These are phyloP conservation scores for Penicillium bialowiezense DNA, from an alignment of 495 filamentous ascomycete species.

Conservation along the genomic window DNA sequence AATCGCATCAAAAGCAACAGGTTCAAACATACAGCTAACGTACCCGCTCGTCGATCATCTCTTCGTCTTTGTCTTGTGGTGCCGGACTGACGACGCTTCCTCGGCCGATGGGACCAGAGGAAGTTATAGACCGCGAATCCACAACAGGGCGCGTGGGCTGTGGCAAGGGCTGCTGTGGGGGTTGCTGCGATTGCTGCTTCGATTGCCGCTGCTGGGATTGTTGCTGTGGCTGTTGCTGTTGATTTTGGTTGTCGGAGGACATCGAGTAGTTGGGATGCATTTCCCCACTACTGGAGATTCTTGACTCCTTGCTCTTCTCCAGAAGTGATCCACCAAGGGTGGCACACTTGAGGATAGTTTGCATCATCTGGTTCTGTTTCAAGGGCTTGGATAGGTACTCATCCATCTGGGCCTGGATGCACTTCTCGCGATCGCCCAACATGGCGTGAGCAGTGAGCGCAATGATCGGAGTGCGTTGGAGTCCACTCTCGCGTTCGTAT, in stretches of 20 bases:
- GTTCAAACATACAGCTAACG: slow-evolving; percentile 34
- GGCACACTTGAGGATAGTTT: slow-evolving; percentile 94
- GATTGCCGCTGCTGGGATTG: slow-evolving; percentile 13
- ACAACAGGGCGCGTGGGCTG: slow-evolving; percentile 41
- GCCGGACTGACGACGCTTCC: slow-evolving; percentile 60
- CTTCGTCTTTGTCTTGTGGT: slow-evolving; percentile 55
- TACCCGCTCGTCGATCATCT: slow-evolving; percentile 72
- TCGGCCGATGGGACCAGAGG: slow-evolving; percentile 51
- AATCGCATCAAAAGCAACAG: slow-evolving; percentile 10
- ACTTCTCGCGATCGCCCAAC: slow-evolving; percentile 98
- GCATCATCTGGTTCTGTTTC: slow-evolving; percentile 97
- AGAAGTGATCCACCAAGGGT: slow-evolving; percentile 87
- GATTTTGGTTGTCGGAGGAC: slow-evolving; percentile 24
- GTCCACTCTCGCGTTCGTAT: slow-evolving; percentile 73
- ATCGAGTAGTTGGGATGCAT: slow-evolving; percentile 39
- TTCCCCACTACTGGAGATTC: slow-evolving; percentile 55
- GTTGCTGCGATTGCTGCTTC: slow-evolving; percentile 10
- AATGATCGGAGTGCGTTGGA: slow-evolving; percentile 89
- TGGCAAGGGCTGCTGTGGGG: slow-evolving; percentile 19
- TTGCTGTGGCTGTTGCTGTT: slow-evolving; percentile 17
- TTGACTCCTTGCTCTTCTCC: slow-evolving; percentile 63
- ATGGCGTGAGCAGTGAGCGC: slow-evolving; percentile 98
- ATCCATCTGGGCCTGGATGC: slow-evolving; percentile 97
- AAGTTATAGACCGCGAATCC: slow-evolving; percentile 60
- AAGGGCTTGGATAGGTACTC: slow-evolving; percentile 98